Evolutionary conservation across 2,329 filamentous ascomycete genomes (phyloP).

Genomic region (Cladosporium sphaerospermum): DNA sequence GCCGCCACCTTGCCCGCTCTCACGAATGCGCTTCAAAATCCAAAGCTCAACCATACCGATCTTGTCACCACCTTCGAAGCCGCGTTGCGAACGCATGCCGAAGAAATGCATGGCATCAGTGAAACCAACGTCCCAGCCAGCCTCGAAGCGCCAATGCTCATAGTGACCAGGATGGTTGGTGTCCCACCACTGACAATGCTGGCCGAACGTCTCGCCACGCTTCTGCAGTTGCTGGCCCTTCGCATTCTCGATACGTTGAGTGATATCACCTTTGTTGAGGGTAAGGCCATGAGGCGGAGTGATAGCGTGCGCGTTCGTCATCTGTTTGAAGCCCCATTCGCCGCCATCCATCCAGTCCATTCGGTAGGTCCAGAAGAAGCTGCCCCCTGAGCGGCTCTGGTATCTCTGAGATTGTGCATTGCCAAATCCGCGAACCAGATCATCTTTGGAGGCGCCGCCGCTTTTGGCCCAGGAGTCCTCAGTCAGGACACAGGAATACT

Average conservation of each 20-base stretch:
- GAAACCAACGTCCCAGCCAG: slow-evolving; percentile 53
- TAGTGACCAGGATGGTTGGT: slow-evolving; percentile 37
- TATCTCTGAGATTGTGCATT: slow-evolving; percentile 44
- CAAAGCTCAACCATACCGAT: slow-evolving; percentile 55
- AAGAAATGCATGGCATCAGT: slow-evolving; percentile 51
- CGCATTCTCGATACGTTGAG: slow-evolving; percentile 34
- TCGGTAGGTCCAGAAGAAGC: slow-evolving; percentile 56
- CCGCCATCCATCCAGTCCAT: slow-evolving; percentile 59
- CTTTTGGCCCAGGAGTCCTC: slow-evolving; percentile 43
- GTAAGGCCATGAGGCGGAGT: slow-evolving; percentile 34
- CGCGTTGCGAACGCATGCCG: slow-evolving; percentile 32
- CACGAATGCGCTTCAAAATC: slow-evolving; percentile 49
- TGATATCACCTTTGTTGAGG: slow-evolving; percentile 34
- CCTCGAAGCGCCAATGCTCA: slow-evolving; percentile 49
- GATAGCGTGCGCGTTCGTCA: slow-evolving; percentile 43
- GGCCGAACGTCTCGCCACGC: slow-evolving; percentile 32
- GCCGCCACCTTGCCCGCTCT: slow-evolving; percentile 43
- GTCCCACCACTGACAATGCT: slow-evolving; percentile 49
- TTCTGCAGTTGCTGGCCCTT: slow-evolving; percentile 33
- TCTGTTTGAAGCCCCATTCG: slow-evolving; percentile 54
- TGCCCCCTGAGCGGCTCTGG: slow-evolving; percentile 45
- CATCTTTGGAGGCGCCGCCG: slow-evolving; percentile 30
- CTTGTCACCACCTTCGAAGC: slow-evolving; percentile 41
- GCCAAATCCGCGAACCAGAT: slow-evolving; percentile 43
- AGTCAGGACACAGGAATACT: slow-evolving; percentile 53